Conservation (phyloP, 768 basidiomycete genomes). For the Rubroboletus satanas region DNA sequence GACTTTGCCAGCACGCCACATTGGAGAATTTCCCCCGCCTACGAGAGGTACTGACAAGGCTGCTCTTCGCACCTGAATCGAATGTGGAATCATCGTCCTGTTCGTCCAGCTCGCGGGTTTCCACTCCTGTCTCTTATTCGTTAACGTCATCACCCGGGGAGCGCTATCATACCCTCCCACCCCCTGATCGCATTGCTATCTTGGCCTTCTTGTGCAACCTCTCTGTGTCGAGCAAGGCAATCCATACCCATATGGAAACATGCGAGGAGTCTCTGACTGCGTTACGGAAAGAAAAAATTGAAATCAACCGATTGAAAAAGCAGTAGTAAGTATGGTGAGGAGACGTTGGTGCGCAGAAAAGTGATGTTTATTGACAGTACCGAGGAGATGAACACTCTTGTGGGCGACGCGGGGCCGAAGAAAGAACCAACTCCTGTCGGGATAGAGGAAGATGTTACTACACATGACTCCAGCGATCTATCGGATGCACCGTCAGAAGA, state of each 20-base stretch:
- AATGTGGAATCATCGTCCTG: slow-evolving; percentile 39
- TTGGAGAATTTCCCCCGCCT: slow-evolving; percentile 67
- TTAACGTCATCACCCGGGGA: slow-evolving; percentile 55
- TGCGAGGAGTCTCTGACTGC: slow-evolving; percentile 90
- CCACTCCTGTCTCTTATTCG: slow-evolving; percentile 43
- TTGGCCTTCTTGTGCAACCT: slow-evolving; percentile 86
- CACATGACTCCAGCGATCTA: slow-evolving; percentile 67
- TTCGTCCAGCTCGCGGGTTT: slow-evolving; percentile 45
- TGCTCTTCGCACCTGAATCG: slow-evolving; percentile 66
- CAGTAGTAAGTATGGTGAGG: slow-evolving; percentile 60
- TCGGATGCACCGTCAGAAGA: slow-evolving; percentile 67
- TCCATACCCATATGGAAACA: slow-evolving; percentile 85
- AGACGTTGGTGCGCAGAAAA: slow-evolving; percentile 7
- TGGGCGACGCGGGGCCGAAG: slow-evolving; percentile 49
- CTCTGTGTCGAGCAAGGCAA: slow-evolving; percentile 84
- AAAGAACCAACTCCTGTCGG: slow-evolving; percentile 42
- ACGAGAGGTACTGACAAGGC: slow-evolving; percentile 63
- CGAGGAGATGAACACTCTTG: slow-evolving; percentile 70
- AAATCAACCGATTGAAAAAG: slow-evolving; percentile 87
- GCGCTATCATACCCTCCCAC: slow-evolving; percentile 69
- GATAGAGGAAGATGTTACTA: slow-evolving; percentile 50
- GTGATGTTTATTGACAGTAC: slow-evolving; percentile 38
- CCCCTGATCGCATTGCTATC: slow-evolving; percentile 79
- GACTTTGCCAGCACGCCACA: slow-evolving; percentile 61
- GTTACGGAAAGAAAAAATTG: slow-evolving; percentile 91